Percentiles rank a stretch among this genome's conserved stretches.
Conservation (phyloP, 768 basidiomycete species). For the Coprinopsis cinerea region DNA sequence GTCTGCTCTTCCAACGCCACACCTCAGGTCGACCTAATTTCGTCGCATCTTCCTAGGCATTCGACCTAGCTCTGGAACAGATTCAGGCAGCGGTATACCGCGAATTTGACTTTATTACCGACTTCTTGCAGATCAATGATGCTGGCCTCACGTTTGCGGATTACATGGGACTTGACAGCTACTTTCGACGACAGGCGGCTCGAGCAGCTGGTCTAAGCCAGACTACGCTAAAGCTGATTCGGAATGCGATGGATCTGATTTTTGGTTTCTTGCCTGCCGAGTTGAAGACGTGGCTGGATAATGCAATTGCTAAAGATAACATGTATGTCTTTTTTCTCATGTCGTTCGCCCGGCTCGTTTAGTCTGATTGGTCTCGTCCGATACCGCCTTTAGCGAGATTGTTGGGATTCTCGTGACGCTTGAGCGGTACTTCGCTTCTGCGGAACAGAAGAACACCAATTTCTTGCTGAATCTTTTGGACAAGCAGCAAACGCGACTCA, state of each 20-base stretch:
- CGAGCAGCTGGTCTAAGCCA: constrained; percentile 60
- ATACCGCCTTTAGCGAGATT: constrained; percentile 85
- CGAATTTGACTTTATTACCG: constrained; percentile 84
- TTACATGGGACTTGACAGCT: constrained; percentile 89
- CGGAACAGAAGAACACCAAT: constrained; percentile 71
- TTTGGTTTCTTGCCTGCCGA: constrained; percentile 89
- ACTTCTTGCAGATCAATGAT: constrained; percentile 91
- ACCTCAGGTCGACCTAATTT: not conserved
- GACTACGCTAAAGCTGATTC: constrained; percentile 71
- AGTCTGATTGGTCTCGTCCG: too few relatives aligned
- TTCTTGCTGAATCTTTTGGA: constrained; percentile 71
- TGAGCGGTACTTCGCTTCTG: constrained; percentile 71
- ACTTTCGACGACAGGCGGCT: constrained; percentile 89
- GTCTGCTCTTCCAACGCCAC: not conserved
- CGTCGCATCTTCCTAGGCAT: constrained; percentile 45
- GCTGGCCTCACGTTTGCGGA: constrained; percentile 89
- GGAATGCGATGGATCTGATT: constrained; percentile 89
- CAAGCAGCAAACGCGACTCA: constrained; percentile 76
- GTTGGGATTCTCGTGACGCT: constrained; percentile 75
- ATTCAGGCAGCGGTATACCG: constrained; percentile 68
- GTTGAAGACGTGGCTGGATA: constrained; percentile 81
- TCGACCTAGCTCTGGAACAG: constrained; percentile 69
- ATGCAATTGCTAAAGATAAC: constrained; percentile 64
- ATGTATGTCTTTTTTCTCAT: constrained; percentile 55
- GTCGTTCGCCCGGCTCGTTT: too few relatives aligned